Evolutionary conservation across 805 yeast genomes (phyloP), one percentile per base, ranked within the genome.

Genomic region (Saturnispora serradocipensis): DNA sequence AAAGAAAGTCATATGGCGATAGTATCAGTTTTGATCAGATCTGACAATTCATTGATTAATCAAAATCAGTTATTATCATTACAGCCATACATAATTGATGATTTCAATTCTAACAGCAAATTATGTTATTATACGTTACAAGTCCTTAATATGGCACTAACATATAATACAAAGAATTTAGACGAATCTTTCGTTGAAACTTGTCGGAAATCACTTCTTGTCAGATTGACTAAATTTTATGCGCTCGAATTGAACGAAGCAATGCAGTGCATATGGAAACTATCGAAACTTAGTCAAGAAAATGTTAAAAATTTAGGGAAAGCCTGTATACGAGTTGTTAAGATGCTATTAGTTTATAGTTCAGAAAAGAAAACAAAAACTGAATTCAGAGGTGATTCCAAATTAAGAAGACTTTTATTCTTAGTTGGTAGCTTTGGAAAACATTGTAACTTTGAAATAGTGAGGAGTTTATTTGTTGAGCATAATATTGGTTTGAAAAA

Each of bases 371-470:
- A 55, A 30, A 49, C 57, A 5, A 30, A 45, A 45, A 39, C 49
- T 10, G 46, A 39, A 13, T 8, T 62, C 62, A 36, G 57, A 51
- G 60, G 36, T 25, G 82, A 77, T 47, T 67, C 72, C 2, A 80
- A 73, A 56, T 58, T 84, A 3, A 73, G 74, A 22, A 75, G 86
- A 53, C 63, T 88, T 5, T 61, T 88, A 1, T 78, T 77, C 58
- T 66, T 88, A 22, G 62, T 86, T 4, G 90, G 95, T 0, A 76
- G 77, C 43, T 80, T 88, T 67, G 95, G 90, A 0, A 72, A 83
- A 45, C 76, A 75, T 56, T 86, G 93, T 56, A 67, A 77, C n/a
- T 74, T 87, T 51, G 85, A 80, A 50, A 63, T 61, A 5, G 66
- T 71, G 46, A 61, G 74, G 15, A 64, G 62, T 0, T 48, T 71